Evolutionary conservation across 805 yeast genomes (phyloP).

Genomic region (Lipomyces japonicus): DNA sequence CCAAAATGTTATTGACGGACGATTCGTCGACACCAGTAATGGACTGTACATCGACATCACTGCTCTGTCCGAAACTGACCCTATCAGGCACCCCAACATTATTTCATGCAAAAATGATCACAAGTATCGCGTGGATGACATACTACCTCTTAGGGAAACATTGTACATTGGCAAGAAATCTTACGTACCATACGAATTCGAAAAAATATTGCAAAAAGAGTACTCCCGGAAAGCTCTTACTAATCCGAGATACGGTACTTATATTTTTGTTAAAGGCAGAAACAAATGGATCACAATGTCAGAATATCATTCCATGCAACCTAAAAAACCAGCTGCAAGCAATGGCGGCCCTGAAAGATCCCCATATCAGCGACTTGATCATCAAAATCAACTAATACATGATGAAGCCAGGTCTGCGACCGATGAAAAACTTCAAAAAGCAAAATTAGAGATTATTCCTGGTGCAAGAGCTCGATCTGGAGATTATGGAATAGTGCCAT

Average conservation of each 20-base stretch:
- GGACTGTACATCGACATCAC: conserved; percentile 59
- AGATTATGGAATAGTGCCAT: too few species aligned
- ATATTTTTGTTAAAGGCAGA: conserved; percentile 9
- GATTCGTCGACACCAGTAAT: conserved; percentile 58
- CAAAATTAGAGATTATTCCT: too few species aligned
- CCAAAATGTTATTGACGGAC: conserved; percentile 50
- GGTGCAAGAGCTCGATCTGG: too few species aligned
- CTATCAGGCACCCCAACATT: conserved; percentile 23
- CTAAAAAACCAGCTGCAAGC: not conserved
- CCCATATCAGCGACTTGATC: not conserved
- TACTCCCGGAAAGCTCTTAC: conserved; percentile 33
- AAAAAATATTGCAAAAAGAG: conserved; percentile 41
- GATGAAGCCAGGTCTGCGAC: not conserved
- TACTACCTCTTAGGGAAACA: conserved; percentile 53
- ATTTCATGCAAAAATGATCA: conserved; percentile 56
- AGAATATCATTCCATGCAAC: too few species aligned
- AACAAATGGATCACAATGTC: conserved; percentile 17
- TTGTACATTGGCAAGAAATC: conserved; percentile 56
- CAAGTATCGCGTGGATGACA: conserved; percentile 47
- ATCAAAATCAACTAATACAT: not conserved
- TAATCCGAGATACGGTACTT: conserved; percentile 10
- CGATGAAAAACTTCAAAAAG: too few species aligned
- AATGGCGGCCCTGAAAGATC: not conserved
- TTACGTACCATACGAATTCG: conserved; percentile 44
- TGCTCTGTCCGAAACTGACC: conserved; percentile 42